Evolutionary conservation across 129 eudicot genomes (phyloP).

Genomic region (Centrapalus pauciflorus): DNA sequence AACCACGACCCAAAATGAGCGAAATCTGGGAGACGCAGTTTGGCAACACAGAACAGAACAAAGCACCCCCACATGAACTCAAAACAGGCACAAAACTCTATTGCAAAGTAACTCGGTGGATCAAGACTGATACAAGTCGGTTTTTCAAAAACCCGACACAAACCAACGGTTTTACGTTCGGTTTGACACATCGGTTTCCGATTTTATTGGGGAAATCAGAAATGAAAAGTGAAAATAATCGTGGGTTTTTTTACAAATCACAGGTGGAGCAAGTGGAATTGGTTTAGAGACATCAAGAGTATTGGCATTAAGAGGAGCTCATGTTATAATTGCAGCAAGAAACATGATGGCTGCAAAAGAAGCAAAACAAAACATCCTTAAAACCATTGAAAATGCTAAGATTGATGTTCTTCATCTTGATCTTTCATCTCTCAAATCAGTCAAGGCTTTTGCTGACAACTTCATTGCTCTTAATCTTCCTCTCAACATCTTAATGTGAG

Average conservation of each 20-base stretch:
- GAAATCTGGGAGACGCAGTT: no score
- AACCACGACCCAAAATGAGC: no score
- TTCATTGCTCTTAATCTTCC: slow-evolving; percentile 71
- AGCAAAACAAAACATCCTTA: slow-evolving; percentile 55
- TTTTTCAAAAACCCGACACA: no score
- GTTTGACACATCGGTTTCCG: no score
- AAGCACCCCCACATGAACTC: no score
- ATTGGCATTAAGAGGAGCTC: slow-evolving; percentile 68
- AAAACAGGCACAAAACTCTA: no score
- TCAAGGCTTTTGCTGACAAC: slow-evolving; percentile 53
- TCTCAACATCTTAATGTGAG: slow-evolving; percentile 81
- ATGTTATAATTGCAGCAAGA: slow-evolving; percentile 82
- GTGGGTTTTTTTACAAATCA: no score
- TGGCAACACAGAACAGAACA: no score
- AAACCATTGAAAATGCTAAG: slow-evolving; percentile 45
- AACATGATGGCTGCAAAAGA: slow-evolving; percentile 70
- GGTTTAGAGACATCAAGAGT: slow-evolving; percentile 91
- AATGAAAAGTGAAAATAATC: slow-evolving; percentile 6
- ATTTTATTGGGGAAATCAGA: no score
- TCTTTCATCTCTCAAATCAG: slow-evolving; percentile 60
- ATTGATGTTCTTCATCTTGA: slow-evolving; percentile 70
- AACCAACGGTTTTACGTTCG: no score
- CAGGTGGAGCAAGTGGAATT: slow-evolving; percentile 96
- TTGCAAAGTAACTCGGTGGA: no score
- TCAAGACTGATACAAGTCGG: no score